Base-by-base conservation (phyloP, 495 filamentous ascomycete species). In the Hypoxylon fuscum region DNA sequence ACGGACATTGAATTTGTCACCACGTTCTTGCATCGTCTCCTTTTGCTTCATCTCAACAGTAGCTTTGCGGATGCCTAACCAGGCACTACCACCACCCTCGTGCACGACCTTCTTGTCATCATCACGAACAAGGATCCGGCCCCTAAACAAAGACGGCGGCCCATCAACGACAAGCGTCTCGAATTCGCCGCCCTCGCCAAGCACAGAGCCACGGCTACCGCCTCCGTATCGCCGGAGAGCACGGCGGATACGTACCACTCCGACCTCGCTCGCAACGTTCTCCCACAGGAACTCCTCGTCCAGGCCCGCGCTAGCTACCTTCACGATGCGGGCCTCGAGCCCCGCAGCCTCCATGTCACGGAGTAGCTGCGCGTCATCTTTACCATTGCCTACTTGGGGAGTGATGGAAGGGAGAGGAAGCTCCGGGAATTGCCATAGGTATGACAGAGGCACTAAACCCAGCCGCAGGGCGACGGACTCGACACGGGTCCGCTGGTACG, bases 101-200 rank as follows among this genome's bases (percentile, higher is more conserved):
- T 59, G 70, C 11, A 87, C 76, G 27, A 88, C 76, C 51, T 76
- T 75, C 62, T 78, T 79, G 35, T 83, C 77, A 15, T 68, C 66
- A 9, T 83, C 81, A 1, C 74, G 79, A 20, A 98, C 77, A 47
- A 84, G 81, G 56, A 98, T 89, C 50, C 80, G 81, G 55, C 79
- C 79, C 74, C 85, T 88, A 79, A 92, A 96, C 60, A 96, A 66
- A 55, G 77, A 75, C 1, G 65, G 55, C 2, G 93, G 94, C 23
- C 93, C 95, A 75, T 91, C 85, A 23, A 98, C 64, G 31, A 93
- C 91, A 18, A 98, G 75, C 17, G 92, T 98, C 81, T 98, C 95
- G 77, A 94, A 98, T 79, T 98, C 95, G 3, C 96, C 95, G 2
- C 95, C 95, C 69, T 98, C 95, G 0, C 96, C 95, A 17, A 97